phyloP scores from a whole-genome alignment of 495 filamentous ascomycete genomes.

The Collariella sp. region DNA sequence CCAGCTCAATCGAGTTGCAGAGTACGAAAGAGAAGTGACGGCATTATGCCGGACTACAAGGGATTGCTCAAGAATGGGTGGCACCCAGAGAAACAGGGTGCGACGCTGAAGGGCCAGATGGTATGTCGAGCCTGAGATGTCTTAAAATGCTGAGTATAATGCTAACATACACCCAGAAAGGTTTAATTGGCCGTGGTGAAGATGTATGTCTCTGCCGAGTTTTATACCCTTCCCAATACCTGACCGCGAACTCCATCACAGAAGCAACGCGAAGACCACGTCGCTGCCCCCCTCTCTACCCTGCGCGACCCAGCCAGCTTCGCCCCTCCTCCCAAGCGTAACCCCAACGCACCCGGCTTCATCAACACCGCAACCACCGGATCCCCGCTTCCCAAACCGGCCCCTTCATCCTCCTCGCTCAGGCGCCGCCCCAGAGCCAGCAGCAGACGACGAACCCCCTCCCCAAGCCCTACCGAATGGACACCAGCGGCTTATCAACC shows the following conservation, averaged over 20 bases:
- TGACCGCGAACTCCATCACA: neutral
- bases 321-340: conserved; percentile 68
- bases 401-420: conserved; percentile 5
- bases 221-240: too few species aligned
- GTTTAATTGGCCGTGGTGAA: conserved; percentile 32
- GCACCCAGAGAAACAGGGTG: conserved; percentile 36
- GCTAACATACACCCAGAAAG: conserved; percentile 30
- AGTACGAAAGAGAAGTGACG: neutral
- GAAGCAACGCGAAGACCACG: conserved; percentile 33
- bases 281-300: conserved; percentile 61
- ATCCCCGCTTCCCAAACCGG: conserved; percentile 4
- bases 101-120: conserved; percentile 32
- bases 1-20: neutral
- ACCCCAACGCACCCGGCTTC: conserved; percentile 3
- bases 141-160: neutral
- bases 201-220: conserved; percentile 9
- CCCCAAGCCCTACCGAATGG: conserved; percentile 57
- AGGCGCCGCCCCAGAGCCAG: conserved; percentile 31
- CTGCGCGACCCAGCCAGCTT: conserved; percentile 79
- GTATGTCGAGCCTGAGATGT: conserved; percentile 20
- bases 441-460: conserved; percentile 30
- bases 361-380: neutral
- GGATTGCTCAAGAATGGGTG: conserved; percentile 38
- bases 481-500: conserved; percentile 65
- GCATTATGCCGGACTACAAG: conserved; percentile 20